Conservation (phyloP, 331 rosid species). For the Cydonia oblonga region DNA sequence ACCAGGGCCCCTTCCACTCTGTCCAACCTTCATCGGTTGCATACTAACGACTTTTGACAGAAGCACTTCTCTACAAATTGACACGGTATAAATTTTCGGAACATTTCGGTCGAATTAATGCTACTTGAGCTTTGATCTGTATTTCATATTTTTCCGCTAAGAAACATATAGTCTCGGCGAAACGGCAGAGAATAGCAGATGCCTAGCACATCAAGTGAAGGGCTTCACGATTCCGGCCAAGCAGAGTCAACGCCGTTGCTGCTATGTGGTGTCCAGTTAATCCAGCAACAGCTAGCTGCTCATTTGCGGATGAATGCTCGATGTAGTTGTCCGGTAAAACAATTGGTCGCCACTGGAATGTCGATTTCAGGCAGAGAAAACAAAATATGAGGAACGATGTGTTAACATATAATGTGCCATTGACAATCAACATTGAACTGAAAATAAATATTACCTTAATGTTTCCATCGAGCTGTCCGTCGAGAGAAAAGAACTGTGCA, state of each 20-base stretch:
- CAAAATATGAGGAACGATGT: neutral
- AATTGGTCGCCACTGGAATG: constrained; percentile 84
- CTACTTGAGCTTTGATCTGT: neutral
- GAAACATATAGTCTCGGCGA: neutral
- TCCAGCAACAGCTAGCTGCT: constrained; percentile 75
- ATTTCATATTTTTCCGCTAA: neutral
- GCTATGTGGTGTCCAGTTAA: constrained; percentile 84
- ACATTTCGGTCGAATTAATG: neutral
- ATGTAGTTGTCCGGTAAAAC: constrained; percentile 77
- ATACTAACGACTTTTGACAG: too few species aligned
- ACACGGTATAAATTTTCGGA: neutral
- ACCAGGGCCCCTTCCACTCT: too few species aligned
- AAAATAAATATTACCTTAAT: constrained; percentile 39
- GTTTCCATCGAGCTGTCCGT: constrained; percentile 76
- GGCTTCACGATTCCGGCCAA: constrained; percentile 90
- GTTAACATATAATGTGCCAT: neutral
- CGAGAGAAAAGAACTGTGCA: constrained; percentile 76
- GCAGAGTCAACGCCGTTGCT: constrained; percentile 71
- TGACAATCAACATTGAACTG: neutral
- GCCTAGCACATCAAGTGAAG: constrained; percentile 52
- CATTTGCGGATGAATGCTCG: constrained; percentile 69
- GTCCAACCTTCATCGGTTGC: too few species aligned
- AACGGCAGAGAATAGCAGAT: neutral
- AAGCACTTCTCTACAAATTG: neutral
- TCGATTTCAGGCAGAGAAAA: neutral